Evolutionary conservation across 352 stramenopile species (phyloP), one percentile per base, ranked within the genome.

Genomic region (Pythium pectinolyticum): DNA sequence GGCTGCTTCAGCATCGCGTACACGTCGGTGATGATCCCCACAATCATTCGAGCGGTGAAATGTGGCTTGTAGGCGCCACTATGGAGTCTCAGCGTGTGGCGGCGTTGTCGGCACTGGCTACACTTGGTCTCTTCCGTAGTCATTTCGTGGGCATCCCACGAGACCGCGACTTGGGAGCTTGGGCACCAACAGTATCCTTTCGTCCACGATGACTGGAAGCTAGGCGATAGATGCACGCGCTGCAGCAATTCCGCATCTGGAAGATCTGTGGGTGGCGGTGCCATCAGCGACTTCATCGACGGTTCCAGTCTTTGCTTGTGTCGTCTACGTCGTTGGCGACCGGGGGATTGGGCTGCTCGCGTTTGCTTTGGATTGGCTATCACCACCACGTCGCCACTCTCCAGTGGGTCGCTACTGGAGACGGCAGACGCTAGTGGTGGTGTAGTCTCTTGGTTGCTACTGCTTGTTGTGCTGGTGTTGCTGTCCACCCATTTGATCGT

Each of bases 101-200:
- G 48, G 25, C 47, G 39, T 2, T 62, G 28, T n/a, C 49, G 53
- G 48, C 66, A 66, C 2, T 9, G 22, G 0, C 5, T 27, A 40
- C 57, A 72, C 25, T 58, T 62, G 2, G 15, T n/a, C 62, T 79
- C 40, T 34, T 70, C 2, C 27, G 30, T 65, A 32, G 20, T 62
- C 51, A 0, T 47, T 31, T 39, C 6, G 5, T 64, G 17, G n/a
- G 58, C 41, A 9, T 67, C 50, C 60, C 66, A 73, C 27, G 31
- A 27, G 0, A 70, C 35, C 10, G 46, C 9, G 0, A 70, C n/a
- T 22, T 43, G 35, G 8, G 51, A 59, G n/a, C 46, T 39, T 5
- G 20, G 66, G 85, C 81, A 90, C 81, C 81, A 90, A 51, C 81
- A 90, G 24, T 76, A 86, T 0, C 76, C 81, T 51, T 65, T 72